Conservation (phyloP, 495 filamentous ascomycete genomes). For the Penicillium lividum region DNA sequence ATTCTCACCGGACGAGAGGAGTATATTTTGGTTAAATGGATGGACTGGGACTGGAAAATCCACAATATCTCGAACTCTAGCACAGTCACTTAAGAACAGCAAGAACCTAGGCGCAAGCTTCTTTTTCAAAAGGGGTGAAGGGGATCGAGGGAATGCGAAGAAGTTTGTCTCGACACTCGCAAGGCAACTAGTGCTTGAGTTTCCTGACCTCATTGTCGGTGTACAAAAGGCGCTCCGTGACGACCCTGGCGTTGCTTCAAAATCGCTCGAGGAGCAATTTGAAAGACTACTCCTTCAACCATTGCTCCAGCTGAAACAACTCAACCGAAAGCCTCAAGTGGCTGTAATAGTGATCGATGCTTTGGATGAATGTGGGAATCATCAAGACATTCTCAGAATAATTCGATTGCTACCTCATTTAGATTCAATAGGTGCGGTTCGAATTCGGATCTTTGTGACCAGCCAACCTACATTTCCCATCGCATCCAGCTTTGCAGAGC, state of each 20-base stretch:
- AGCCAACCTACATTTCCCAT: slow-evolving; percentile 16
- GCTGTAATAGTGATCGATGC: slow-evolving; percentile 52
- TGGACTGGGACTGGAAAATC: too few relatives aligned
- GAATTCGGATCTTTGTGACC: slow-evolving; percentile 35
- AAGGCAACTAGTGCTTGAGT: slow-evolving; percentile 33
- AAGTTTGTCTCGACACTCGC: slow-evolving; percentile 48
- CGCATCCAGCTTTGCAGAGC: not conserved
- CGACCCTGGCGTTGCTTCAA: slow-evolving; percentile 33
- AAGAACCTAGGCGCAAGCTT: not conserved
- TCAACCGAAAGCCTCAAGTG: not conserved
- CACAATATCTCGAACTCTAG: too few relatives aligned
- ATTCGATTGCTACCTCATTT: not conserved
- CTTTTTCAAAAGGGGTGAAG: slow-evolving; percentile 52
- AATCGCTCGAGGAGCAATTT: slow-evolving; percentile 22
- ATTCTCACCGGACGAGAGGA: too few relatives aligned
- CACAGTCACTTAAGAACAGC: too few relatives aligned
- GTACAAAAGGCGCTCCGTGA: slow-evolving; percentile 38
- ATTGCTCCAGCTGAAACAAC: slow-evolving; percentile 13
- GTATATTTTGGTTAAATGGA: too few relatives aligned
- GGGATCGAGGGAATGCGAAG: slow-evolving; percentile 37
- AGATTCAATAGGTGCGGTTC: slow-evolving; percentile 1
- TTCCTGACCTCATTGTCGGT: slow-evolving; percentile 23
- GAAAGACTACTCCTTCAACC: slow-evolving; percentile 48
- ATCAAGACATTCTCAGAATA: slow-evolving; percentile 14
- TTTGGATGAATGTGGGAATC: slow-evolving; percentile 50